These are phyloP conservation scores for Epichloe sylvatica DNA, from an alignment of 2,329 filamentous ascomycete genomes.

Conservation along the genomic window DNA sequence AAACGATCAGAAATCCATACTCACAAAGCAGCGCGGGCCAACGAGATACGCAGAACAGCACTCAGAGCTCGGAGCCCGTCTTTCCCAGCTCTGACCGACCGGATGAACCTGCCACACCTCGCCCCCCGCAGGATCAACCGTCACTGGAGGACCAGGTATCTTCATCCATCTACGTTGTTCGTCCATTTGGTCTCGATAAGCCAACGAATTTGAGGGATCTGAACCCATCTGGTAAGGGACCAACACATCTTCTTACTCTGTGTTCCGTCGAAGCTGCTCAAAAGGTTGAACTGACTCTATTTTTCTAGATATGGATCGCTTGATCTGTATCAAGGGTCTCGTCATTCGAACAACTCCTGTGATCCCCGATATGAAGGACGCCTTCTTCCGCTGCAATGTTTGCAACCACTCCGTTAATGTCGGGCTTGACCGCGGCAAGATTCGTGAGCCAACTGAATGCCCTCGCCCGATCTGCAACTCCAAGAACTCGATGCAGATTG, in stretches of 20 bases:
- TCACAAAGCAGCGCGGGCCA: conserved; percentile 43
- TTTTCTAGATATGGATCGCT: conserved; percentile 71
- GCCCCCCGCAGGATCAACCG: conserved; percentile 30
- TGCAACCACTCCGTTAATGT: conserved; percentile 87
- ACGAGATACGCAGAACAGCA: conserved; percentile 29
- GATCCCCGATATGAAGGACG: conserved; percentile 98
- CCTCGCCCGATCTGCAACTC: conserved; percentile 68
- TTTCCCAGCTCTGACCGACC: conserved; percentile 67
- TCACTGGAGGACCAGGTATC: conserved; percentile 71
- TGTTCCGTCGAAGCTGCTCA: not conserved
- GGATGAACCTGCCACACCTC: conserved; percentile 28
- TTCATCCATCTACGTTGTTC: conserved; percentile 66
- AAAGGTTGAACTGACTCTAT: not conserved
- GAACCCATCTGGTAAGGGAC: conserved; percentile 57
- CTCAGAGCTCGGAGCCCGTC: conserved; percentile 58
- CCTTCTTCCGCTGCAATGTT: conserved; percentile 89
- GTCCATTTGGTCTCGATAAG: conserved; percentile 77
- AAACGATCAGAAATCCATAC: conserved; percentile 55
- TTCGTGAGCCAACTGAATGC: conserved; percentile 84
- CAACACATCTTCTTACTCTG: no score
- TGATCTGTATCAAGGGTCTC: conserved; percentile 87
- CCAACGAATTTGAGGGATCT: conserved; percentile 86
- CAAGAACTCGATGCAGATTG: conserved; percentile 93
- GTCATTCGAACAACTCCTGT: conserved; percentile 93
- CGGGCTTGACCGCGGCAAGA: conserved; percentile 88